Conservation (phyloP, 129 eudicot species). For the Flaveria bidentis region DNA sequence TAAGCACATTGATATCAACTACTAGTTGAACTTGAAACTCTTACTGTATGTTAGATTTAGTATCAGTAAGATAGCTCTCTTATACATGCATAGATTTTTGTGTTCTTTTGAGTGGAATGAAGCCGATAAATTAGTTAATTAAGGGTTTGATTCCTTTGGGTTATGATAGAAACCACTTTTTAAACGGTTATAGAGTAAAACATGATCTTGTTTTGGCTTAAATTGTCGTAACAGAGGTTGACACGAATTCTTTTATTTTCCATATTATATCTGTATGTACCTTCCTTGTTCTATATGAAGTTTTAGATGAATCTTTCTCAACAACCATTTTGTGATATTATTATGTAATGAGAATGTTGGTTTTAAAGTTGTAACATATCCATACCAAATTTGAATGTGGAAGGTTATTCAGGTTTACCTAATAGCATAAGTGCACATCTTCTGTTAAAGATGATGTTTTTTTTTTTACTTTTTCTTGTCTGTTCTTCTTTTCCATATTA, state of each 20-base stretch:
- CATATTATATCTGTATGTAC: neutral
- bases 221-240: neutral
- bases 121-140: no score
- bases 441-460: neutral
- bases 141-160: no score
- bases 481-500: neutral
- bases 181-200: no score
- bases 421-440: neutral
- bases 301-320: no score
- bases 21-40: neutral
- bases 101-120: no score
- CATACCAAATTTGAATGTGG: neutral
- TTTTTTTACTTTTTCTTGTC: neutral
- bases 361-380: slow-evolving; percentile 13
- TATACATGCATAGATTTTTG: no score
- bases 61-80: no score
- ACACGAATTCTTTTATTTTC: no score
- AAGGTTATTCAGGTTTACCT: neutral
- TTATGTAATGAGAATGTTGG: neutral
- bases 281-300: neutral
- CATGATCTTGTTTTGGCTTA: neutral
- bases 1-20: neutral
- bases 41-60: no score
- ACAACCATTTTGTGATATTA: no score
- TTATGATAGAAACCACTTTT: no score